phyloP scores from a whole-genome alignment of 2,329 filamentous ascomycete species.

The Emericellopsis atlantica region DNA sequence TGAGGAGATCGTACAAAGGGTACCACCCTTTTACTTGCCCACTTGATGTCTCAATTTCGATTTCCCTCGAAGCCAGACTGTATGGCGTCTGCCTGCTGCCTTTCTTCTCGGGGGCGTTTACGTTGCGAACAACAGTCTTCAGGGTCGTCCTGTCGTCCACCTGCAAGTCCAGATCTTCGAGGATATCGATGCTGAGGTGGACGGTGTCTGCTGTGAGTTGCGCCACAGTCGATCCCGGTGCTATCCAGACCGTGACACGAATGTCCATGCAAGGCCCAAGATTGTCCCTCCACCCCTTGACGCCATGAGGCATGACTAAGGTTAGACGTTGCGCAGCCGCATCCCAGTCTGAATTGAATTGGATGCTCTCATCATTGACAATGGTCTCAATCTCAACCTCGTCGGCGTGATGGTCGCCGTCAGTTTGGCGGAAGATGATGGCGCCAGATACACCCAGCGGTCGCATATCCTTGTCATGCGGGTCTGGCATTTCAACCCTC shows the following conservation, averaged over 20 bases:
- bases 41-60: conserved; percentile 27
- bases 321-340: conserved; percentile 21
- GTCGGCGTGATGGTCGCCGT: conserved; percentile 8
- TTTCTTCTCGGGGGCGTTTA: conserved; percentile 20
- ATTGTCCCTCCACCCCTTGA: conserved; percentile 13
- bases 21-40: conserved; percentile 33
- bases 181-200: conserved; percentile 26
- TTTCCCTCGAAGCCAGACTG: conserved; percentile 26
- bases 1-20: conserved; percentile 35
- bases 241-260: conserved; percentile 32
- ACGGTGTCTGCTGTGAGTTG: conserved; percentile 20
- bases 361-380: conserved; percentile 29
- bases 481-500: conserved; percentile 10
- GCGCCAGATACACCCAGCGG: conserved; percentile 23
- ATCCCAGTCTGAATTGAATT: conserved; percentile 18
- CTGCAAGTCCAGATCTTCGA: conserved; percentile 24
- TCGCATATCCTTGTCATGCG: no score
- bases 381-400: conserved; percentile 29
- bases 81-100: conserved; percentile 17
- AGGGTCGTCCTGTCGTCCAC: conserved; percentile 16
- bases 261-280: conserved; percentile 33
- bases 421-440: conserved; percentile 27
- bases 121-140: conserved; percentile 21
- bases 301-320: conserved; percentile 22
- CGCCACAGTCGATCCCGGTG: conserved; percentile 23